Base-by-base conservation (phyloP, 495 filamentous ascomycete genomes). In the Arthonia radiata region DNA sequence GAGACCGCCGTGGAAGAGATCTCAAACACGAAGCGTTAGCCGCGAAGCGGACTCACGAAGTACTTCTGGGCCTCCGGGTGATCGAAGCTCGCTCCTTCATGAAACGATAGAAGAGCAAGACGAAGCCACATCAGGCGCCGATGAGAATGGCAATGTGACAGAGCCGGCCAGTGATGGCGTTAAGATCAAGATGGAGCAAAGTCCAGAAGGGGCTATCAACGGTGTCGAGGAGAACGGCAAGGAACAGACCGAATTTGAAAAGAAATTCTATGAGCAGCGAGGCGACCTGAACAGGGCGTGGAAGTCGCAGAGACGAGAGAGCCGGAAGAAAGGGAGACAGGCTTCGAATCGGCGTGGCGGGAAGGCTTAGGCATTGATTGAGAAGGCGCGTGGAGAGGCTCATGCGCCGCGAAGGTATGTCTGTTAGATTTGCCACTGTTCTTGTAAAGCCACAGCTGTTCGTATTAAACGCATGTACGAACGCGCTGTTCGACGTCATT, bases 201-300 rank as follows among this genome's bases (percentile, higher is more conserved):
- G 37, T 44, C 9, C 33, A 43, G 11, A 51, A 37, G 10, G 41
- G 38, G 5, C 22, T 35, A n/a, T n/a, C 9, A 33, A 27, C 1
- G 28, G 11, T n/a, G 37, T 37, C 25, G 24, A 35, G 19, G 37
- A 44, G 31, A 34, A 47, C 2, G 44, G 50, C 3, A 71, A 42
- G 23, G 48, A 54, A 4, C 58, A 70, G 34, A 64, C 66, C 17
- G 71, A 76, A 13, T 93, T 91, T 48, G 57, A 70, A 22, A 76
- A 82, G 40, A 80, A 70, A 65, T 97, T 93, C 47, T 94, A 75
- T 64, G 81, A 89, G 44, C 61, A 82, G 32, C 59, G 83, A 1
- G 81, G 83, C 2, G 78, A 92, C 23, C 66, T 73, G 28, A 94
- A 92, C 43, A 57, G 81, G 14, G 73, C 71, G 3, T 94, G 83